A percentile compares a stretch with the other conserved stretches of the same genome.
Evolutionary conservation across 2,329 filamentous ascomycete genomes (phyloP).

Genomic region (Apiospora koreana): DNA sequence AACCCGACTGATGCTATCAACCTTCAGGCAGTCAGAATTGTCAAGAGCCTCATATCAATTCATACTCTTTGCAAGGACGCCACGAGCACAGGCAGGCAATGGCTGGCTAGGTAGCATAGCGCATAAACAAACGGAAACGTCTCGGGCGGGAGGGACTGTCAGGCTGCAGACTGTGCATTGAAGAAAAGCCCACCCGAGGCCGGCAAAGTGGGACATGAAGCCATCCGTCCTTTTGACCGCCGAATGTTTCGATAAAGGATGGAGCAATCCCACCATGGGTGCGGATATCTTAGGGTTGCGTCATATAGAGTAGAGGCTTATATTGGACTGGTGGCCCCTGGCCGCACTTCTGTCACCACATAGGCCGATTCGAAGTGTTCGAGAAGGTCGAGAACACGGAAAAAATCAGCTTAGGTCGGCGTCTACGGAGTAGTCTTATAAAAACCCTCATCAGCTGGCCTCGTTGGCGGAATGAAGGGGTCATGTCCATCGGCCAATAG

Average conservation of each 20-base stretch:
- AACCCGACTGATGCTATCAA: too few species aligned
- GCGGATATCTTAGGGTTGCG: not conserved
- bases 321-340: not conserved
- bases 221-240: not conserved
- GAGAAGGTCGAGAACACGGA: not conserved
- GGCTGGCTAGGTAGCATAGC: not conserved
- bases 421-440: not conserved
- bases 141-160: not conserved
- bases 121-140: conserved; percentile 6
- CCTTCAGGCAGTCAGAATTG: not conserved
- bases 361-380: not conserved
- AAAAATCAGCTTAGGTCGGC: not conserved
- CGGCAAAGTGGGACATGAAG: conserved; percentile 4
- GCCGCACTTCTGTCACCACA: not conserved
- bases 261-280: not conserved
- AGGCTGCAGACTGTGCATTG: conserved; percentile 2
- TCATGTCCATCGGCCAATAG: not conserved
- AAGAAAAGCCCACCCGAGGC: not conserved
- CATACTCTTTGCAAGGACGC: not conserved
- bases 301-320: conserved; percentile 4
- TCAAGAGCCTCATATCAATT: not conserved
- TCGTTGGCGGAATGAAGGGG: not conserved
- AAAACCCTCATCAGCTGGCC: not conserved
- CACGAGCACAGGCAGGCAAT: too few species aligned
- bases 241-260: conserved; percentile 4